Evolutionary conservation across 2,329 filamentous ascomycete species (phyloP), one percentile per base, ranked within the genome.

Genomic region (Colletotrichum spinosum): DNA sequence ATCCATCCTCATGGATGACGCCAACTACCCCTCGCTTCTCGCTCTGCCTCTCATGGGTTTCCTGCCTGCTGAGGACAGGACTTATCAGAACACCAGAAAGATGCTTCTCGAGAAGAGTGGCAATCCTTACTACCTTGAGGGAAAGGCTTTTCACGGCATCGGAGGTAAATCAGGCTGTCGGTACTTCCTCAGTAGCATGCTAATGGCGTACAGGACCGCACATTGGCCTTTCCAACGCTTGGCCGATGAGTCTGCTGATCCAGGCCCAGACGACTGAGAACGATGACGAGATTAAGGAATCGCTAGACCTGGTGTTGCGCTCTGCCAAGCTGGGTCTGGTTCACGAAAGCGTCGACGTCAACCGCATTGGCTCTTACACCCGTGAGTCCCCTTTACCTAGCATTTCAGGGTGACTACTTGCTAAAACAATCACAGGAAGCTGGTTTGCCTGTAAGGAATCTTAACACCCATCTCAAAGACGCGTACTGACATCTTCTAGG

Each of bases 211-310:
- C 37, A 77, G 86, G 86, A 5, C 87, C 87, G 7, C 88, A 89
- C 73, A 91, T 97, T 70, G 96, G 96, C 0, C 80, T 97, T n/a
- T 82, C 87, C 71, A 92, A 97, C 70, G 96, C 95, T 8, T 99
- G 96, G 96, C 96, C 96, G 0, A 98, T 99, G 94, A 96, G 92
- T 75, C 81, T 97, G 68, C 84, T 99, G 8, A 87, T 97, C 17
- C 94, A 97, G 78, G 93, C 93, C 3, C 93, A 96, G 85, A 99
- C 96, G 0, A 91, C 90, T 6, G 86, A 95, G 55, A 84, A 94
- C 62, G 94, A 97, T 67, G 82, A 84, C 0, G 96, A 99, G 80
- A 98, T 99, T 69, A 81, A 79, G 66, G 84, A 87, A 53, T 92
- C 91, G 68, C 78, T 99, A 34, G 81, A 88, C 8, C 77, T 90